These are phyloP conservation scores for Hymenoscyphus scutula DNA, from an alignment of 2,329 filamentous ascomycete genomes.

Conservation along the genomic window DNA sequence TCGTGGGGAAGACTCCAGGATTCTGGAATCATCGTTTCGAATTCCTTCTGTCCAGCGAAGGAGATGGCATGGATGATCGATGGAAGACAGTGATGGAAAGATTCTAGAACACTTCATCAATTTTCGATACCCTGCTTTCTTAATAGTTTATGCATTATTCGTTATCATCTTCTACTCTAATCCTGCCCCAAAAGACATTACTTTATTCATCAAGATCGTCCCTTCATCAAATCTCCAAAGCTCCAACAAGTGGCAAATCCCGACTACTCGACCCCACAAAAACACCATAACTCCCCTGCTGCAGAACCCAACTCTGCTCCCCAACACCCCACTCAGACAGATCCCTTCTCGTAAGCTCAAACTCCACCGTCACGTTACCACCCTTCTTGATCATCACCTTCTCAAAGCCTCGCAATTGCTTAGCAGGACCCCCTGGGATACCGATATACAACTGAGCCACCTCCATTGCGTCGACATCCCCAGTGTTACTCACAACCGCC, in stretches of 20 bases:
- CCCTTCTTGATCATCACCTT: constrained; percentile 52
- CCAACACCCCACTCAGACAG: constrained; percentile 63
- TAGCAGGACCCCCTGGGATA: constrained; percentile 46
- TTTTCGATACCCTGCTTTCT: not conserved
- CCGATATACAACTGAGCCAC: constrained; percentile 37
- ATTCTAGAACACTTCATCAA: not conserved
- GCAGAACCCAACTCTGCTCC: constrained; percentile 56
- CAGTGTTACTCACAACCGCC: constrained; percentile 53
- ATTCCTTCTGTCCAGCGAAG: not conserved
- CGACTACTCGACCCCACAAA: constrained; percentile 28
- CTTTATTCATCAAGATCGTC: not conserved
- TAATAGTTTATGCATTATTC: not conserved
- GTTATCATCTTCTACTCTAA: not conserved
- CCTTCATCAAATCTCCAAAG: constrained; percentile 6
- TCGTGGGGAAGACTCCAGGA: not conserved
- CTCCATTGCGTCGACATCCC: constrained; percentile 37
- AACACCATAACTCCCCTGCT: constrained; percentile 24
- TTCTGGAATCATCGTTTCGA: too few species aligned
- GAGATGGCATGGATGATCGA: not conserved
- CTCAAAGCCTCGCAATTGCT: constrained; percentile 62
- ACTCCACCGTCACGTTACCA: constrained; percentile 43
- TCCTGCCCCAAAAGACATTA: not conserved
- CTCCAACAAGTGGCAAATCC: constrained; percentile 18
- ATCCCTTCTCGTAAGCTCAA: constrained; percentile 59
- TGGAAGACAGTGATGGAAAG: not conserved